A percentile compares a stretch with the other conserved stretches of the same genome.
Conservation (phyloP, 2,329 filamentous ascomycete genomes). For the Pseudogymnoascus sp. region DNA sequence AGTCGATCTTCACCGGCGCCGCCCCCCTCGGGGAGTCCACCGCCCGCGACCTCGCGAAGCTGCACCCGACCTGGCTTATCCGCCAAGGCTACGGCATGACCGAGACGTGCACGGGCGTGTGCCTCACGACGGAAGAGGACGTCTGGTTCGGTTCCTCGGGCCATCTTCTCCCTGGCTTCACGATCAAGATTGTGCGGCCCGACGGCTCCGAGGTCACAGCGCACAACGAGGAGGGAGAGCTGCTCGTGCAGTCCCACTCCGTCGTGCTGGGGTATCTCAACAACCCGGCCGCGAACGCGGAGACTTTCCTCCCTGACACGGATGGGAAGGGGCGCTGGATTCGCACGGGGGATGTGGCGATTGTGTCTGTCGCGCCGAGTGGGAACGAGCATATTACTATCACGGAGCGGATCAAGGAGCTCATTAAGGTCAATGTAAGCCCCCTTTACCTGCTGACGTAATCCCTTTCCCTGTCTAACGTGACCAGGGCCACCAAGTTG, state of each 20-base stretch:
- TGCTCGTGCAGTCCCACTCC: slow-evolving; percentile 68
- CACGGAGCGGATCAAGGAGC: slow-evolving; percentile 71
- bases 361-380: slow-evolving; percentile 53
- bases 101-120: slow-evolving; percentile 66
- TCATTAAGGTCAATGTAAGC: slow-evolving; percentile 68
- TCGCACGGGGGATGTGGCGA: slow-evolving; percentile 76
- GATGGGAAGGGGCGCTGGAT: slow-evolving; percentile 65
- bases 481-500: slow-evolving; percentile 66
- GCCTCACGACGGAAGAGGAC: slow-evolving; percentile 51
- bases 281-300: slow-evolving; percentile 72
- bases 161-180: slow-evolving; percentile 55
- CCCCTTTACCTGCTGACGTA: slow-evolving; percentile 19
- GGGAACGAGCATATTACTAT: slow-evolving; percentile 79
- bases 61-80: slow-evolving; percentile 57
- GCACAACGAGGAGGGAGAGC: slow-evolving; percentile 70
- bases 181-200: slow-evolving; percentile 57
- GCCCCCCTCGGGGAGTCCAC: slow-evolving; percentile 71
- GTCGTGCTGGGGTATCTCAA: slow-evolving; percentile 79
- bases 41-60: slow-evolving; percentile 50
- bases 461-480: slow-evolving; percentile 9
- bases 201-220: slow-evolving; percentile 64
- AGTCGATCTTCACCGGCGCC: slow-evolving; percentile 62
- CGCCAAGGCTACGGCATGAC: slow-evolving; percentile 73
- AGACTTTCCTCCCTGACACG: slow-evolving; percentile 62
- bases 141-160: slow-evolving; percentile 66